Percentiles rank a stretch among this genome's conserved stretches.
phyloP scores from a whole-genome alignment of 164 flowering plant species.

The Echeveria elegans region DNA sequence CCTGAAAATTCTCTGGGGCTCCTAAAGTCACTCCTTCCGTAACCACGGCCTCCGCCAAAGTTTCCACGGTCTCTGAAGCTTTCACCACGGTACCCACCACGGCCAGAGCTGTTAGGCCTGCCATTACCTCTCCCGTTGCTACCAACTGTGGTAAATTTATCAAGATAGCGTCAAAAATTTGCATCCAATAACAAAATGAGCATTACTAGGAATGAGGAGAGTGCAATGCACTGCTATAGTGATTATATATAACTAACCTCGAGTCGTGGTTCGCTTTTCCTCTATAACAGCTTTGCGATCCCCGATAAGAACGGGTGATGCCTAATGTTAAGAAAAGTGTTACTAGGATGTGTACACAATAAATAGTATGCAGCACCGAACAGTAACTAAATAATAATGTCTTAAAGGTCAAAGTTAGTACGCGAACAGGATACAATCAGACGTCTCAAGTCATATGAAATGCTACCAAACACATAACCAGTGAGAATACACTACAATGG shows the following conservation, averaged over 20 bases:
- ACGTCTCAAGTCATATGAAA: background rate
- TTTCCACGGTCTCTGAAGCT: slow-evolving; percentile 56
- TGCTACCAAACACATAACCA: background rate
- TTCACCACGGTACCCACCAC: slow-evolving; percentile 57
- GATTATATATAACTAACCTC: slow-evolving; percentile 28
- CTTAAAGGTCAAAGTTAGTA: background rate
- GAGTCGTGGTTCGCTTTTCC: slow-evolving; percentile 56
- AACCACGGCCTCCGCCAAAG: slow-evolving; percentile 44
- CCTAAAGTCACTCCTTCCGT: slow-evolving; percentile 53
- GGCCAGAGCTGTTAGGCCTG: slow-evolving; percentile 27
- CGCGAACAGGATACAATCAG: background rate
- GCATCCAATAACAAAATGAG: too few relatives aligned
- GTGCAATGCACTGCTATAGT: background rate
- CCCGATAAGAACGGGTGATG: slow-evolving; percentile 46
- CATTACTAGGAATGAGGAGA: background rate
- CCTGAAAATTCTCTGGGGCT: slow-evolving; percentile 50
- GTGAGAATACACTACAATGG: background rate
- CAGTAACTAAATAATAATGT: too few relatives aligned
- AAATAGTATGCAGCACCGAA: background rate
- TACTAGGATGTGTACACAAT: background rate
- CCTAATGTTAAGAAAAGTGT: slow-evolving; percentile 18
- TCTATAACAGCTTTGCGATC: slow-evolving; percentile 50
- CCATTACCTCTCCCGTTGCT: slow-evolving; percentile 43
- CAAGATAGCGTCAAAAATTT: background rate
- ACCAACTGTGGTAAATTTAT: slow-evolving; percentile 30